Evolutionary conservation across 2,329 filamentous ascomycete species (phyloP).

Genomic region (Cadophora luteo-olivacea): DNA sequence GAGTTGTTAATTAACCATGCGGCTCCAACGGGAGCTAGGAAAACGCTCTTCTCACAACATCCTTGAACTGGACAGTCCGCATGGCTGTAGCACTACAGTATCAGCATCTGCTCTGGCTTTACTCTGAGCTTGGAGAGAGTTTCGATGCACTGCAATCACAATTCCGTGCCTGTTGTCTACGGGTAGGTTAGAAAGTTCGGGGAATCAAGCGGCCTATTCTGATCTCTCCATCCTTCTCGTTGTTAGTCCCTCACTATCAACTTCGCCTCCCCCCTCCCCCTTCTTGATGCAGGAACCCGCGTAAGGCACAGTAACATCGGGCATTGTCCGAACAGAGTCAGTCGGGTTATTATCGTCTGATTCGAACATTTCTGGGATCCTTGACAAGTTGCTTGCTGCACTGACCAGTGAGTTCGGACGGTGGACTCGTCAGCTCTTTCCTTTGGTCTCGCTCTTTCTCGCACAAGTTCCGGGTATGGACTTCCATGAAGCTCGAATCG

Average conservation of each 20-base stretch:
- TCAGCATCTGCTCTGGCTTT: too few relatives aligned
- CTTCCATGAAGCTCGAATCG: neutral
- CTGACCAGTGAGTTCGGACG: neutral
- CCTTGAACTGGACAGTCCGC: too few relatives aligned
- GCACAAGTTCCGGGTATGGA: neutral
- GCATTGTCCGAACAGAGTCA: neutral
- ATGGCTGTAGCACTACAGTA: too few relatives aligned
- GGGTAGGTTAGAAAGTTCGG: too few relatives aligned
- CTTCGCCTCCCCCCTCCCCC: neutral
- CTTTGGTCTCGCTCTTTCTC: neutral
- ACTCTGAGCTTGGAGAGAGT: neutral
- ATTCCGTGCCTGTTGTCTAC: too few relatives aligned
- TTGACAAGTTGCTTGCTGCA: neutral
- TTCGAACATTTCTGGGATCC: neutral
- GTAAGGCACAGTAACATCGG: neutral
- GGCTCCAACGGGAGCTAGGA: neutral
- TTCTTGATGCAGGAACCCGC: neutral
- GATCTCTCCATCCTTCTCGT: neutral
- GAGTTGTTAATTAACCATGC: neutral
- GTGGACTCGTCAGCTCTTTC: conserved; percentile 6
- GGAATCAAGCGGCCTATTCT: too few relatives aligned
- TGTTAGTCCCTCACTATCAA: neutral
- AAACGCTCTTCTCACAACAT: neutral
- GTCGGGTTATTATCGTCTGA: neutral
- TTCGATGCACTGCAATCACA: neutral